Base-by-base conservation (phyloP, 805 yeast genomes). In the Starmerella davenportii region DNA sequence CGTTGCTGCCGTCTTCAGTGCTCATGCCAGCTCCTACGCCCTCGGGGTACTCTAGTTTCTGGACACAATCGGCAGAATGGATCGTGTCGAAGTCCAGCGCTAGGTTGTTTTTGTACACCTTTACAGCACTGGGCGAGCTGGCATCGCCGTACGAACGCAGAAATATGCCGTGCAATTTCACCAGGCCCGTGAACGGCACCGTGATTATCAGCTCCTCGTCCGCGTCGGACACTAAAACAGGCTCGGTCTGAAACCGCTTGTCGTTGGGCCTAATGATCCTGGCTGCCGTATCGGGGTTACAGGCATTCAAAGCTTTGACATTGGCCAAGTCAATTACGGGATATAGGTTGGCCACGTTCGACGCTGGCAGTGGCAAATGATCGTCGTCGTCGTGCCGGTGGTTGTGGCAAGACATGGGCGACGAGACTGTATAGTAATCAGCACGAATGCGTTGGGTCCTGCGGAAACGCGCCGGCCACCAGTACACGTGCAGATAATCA, bases 191-290 rank as follows among this genome's bases (percentile, higher is more conserved):
- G 51, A 87, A 87, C 21, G 95, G 95, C 21, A 87, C 69, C 38
- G 72, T 69, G 24, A 87, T 47, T 24, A 85, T 68, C 47, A 85
- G 46, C 54, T 87, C 95, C 42, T 76, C 71, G 51, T 87, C 96
- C 2, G 79, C 73, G 54, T 85, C 95, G 1, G 79, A 70, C 56
- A 70, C 60, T 34, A 74, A 52, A 61, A 58, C 50, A 28, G 59
- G 45, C 61, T 72, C 43, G 43, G 63, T 46, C 28, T 62, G 56
- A 43, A 69, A 72, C 49, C 69, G 69, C 5, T 64, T 61, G 1
- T 64, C 68, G 35, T 63, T 57, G 2, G 62, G 48, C 46, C 74
- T 76, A 55, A 85, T 69, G 17, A 82, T 60, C 20, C 45, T 44
- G 38, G 61, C 49, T 5, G 77, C 77, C 1, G 63, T 61, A n/a